These are phyloP conservation scores for Vitis hybrid DNA, from an alignment of 177 flowering plant genomes.

Conservation along the genomic window DNA sequence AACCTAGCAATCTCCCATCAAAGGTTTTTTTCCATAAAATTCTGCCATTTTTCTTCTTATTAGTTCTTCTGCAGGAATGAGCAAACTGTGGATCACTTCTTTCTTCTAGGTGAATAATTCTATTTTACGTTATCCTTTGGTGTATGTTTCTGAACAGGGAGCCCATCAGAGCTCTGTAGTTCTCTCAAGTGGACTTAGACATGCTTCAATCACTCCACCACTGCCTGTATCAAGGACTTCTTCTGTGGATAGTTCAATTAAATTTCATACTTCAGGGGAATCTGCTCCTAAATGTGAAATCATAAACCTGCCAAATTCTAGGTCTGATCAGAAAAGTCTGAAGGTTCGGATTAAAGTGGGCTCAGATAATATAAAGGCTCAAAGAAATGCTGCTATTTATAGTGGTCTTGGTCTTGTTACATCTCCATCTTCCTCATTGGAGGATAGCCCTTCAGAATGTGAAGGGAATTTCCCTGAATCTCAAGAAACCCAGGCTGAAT, in stretches of 20 bases:
- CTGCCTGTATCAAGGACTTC: slow-evolving; percentile 14
- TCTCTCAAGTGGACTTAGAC: no score
- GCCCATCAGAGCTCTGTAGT: no score
- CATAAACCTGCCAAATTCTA: slow-evolving; percentile 13
- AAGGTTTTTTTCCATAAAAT: slow-evolving; percentile 30
- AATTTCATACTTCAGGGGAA: slow-evolving; percentile 13
- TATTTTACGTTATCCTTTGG: no score
- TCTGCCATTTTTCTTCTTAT: no score
- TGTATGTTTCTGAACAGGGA: no score
- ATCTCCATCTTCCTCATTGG: slow-evolving; percentile 55
- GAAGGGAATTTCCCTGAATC: slow-evolving; percentile 25
- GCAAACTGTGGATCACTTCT: no score
- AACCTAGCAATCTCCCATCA: slow-evolving; percentile 21
- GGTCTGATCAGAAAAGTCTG: slow-evolving; percentile 33
- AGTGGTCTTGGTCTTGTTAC: slow-evolving; percentile 66
- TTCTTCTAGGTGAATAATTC: no score
- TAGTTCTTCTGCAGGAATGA: no score
- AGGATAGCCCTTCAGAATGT: slow-evolving; percentile 43
- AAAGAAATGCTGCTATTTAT: slow-evolving; percentile 49
- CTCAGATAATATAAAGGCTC: slow-evolving; percentile 24
- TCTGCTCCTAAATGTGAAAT: slow-evolving; percentile 18
- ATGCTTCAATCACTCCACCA: neutral
- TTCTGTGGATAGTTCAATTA: slow-evolving; percentile 19
- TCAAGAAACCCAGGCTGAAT: slow-evolving; percentile 31
- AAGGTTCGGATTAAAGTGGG: slow-evolving; percentile 61